Evolutionary conservation across 805 yeast species (phyloP).

Genomic region (Schizosaccharomyces cryophilus): DNA sequence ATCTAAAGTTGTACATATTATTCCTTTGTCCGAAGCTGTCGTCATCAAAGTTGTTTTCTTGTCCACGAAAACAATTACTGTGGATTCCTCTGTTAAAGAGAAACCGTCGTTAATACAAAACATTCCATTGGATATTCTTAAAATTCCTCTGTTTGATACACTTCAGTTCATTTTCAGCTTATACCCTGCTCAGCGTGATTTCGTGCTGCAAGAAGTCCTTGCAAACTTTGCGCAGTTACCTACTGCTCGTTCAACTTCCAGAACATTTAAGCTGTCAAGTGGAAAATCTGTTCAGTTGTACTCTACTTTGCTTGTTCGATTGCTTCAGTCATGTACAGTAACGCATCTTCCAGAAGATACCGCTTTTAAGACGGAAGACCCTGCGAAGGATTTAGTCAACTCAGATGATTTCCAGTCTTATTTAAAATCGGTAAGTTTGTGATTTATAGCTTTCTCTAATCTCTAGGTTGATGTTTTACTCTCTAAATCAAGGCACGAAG

Average conservation of each 20-base stretch:
- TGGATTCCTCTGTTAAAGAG: neutral
- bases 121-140: neutral
- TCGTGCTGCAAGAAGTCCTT: neutral
- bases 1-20: neutral
- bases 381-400: neutral
- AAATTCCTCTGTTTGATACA: neutral
- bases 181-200: neutral
- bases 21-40: neutral
- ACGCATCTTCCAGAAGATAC: neutral
- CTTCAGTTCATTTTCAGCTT: neutral
- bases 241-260: neutral
- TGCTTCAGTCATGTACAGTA: neutral
- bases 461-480: neutral
- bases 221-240: neutral
- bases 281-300: neutral
- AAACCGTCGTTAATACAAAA: neutral
- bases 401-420: neutral
- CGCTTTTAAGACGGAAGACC: neutral
- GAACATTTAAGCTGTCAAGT: neutral
- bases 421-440: neutral
- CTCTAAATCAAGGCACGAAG: neutral
- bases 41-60: neutral
- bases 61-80: neutral
- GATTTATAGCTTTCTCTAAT: neutral
- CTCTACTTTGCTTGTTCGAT: neutral